Evolutionary conservation across 208 protist species (phyloP).

Genomic region (Porcisia hertigi): DNA sequence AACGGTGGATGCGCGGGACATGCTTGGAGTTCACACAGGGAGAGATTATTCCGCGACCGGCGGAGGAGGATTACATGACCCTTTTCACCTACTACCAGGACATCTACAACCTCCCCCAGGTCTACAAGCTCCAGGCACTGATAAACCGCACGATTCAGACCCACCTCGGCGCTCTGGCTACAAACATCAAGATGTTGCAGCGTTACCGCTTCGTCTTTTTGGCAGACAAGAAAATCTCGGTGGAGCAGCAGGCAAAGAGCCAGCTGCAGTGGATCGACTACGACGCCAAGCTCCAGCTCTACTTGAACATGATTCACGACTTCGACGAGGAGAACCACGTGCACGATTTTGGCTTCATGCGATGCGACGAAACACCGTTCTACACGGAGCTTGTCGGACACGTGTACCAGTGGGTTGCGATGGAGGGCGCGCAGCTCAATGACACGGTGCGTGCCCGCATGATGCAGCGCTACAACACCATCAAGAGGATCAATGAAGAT

Average conservation of each 20-base stretch:
- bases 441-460: constrained; percentile 82
- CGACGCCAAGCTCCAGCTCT: constrained; percentile 95
- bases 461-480: constrained; percentile 69
- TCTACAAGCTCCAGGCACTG: constrained; percentile 89
- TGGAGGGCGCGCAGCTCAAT: constrained; percentile 94
- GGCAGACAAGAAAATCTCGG: constrained; percentile 93
- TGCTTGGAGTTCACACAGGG: constrained; percentile 95
- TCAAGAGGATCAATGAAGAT: constrained; percentile 88
- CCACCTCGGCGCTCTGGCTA: constrained; percentile 85
- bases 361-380: constrained; percentile 91
- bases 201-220: constrained; percentile 94
- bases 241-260: constrained; percentile 93
- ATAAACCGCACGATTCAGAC: constrained; percentile 93
- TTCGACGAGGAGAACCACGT: constrained; percentile 86
- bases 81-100: constrained; percentile 96
- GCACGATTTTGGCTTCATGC: constrained; percentile 96
- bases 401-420: constrained; percentile 92
- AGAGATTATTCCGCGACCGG: constrained; percentile 83
- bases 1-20: constrained; percentile 96
- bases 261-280: constrained; percentile 95
- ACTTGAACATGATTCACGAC: constrained; percentile 94
- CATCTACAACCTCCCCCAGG: constrained; percentile 87
- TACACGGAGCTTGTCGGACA: constrained; percentile 91
- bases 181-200: constrained; percentile 94
- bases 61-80: constrained; percentile 81